Evolutionary conservation across 2,329 filamentous ascomycete genomes (phyloP).

Genomic region (Botryotinia calthae): DNA sequence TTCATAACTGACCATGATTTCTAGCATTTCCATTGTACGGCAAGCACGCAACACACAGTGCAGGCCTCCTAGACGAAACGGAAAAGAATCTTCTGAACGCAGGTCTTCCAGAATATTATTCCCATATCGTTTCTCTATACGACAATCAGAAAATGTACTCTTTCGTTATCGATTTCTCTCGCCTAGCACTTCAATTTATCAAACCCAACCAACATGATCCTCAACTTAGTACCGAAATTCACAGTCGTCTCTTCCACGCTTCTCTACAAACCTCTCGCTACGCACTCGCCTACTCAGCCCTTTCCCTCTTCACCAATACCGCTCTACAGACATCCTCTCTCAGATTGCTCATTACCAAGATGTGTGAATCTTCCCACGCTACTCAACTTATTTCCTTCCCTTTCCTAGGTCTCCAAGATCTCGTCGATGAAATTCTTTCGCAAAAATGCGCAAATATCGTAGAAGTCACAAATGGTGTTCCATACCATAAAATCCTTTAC

Average conservation of each 20-base stretch:
- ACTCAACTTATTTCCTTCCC: conserved; percentile 71
- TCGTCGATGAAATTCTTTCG: conserved; percentile 75
- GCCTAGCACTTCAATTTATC: conserved; percentile 66
- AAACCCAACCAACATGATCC: conserved; percentile 22
- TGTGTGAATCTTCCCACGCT: conserved; percentile 65
- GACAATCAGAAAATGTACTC: conserved; percentile 75
- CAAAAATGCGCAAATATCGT: conserved; percentile 67
- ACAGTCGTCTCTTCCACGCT: conserved; percentile 80
- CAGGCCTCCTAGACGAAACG: conserved; percentile 69
- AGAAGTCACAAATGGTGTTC: conserved; percentile 62
- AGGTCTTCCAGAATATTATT: conserved; percentile 80
- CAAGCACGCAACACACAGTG: conserved; percentile 48
- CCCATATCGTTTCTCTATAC: conserved; percentile 79
- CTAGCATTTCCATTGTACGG: conserved; percentile 32
- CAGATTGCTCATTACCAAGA: conserved; percentile 64
- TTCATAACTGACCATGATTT: conserved; percentile 11
- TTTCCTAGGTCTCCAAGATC: conserved; percentile 72
- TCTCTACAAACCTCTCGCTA: conserved; percentile 77
- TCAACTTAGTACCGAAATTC: conserved; percentile 63
- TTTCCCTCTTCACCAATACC: conserved; percentile 69
- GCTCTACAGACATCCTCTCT: conserved; percentile 72
- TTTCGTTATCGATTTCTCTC: conserved; percentile 80
- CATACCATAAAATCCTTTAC: conserved; percentile 87
- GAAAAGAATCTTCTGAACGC: conserved; percentile 68
- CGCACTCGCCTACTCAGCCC: conserved; percentile 75